These are phyloP conservation scores for Heliamphora exappendiculata DNA, from an alignment of 148 eudicot genomes.

Conservation along the genomic window DNA sequence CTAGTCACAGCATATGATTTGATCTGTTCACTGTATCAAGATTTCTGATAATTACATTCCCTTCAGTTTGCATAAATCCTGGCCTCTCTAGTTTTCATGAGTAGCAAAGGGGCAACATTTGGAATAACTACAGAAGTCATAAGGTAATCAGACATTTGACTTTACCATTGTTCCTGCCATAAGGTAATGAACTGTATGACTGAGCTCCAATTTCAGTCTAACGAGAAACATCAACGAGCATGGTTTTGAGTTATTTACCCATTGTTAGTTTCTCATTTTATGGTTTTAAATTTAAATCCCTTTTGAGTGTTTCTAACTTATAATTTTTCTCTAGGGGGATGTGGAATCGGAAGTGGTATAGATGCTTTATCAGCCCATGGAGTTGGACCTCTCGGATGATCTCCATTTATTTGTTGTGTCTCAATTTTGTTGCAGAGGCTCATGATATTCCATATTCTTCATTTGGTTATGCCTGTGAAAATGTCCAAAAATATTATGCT, in stretches of 20 bases:
- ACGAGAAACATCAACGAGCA: neutral
- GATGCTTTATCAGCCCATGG: slow-evolving; percentile 5
- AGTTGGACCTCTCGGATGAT: slow-evolving; percentile 20
- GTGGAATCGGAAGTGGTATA: slow-evolving; percentile 1
- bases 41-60: no score
- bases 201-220: neutral
- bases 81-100: no score
- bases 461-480: slow-evolving; percentile 32
- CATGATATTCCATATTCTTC: slow-evolving; percentile 14
- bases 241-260: neutral
- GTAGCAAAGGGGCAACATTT: no score
- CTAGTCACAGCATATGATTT: no score
- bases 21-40: no score
- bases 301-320: neutral
- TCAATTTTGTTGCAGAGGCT: slow-evolving; percentile 28
- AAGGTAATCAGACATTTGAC: neutral
- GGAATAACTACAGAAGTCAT: neutral
- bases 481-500: slow-evolving; percentile 32
- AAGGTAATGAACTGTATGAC: neutral
- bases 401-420: slow-evolving; percentile 26
- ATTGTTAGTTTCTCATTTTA: neutral
- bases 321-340: slow-evolving; percentile 3
- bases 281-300: neutral
- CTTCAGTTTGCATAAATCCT: no score
- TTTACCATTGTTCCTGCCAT: neutral